Conservation (phyloP, 2,329 filamentous ascomycete species). For the Pyrenophora seminiperda region DNA sequence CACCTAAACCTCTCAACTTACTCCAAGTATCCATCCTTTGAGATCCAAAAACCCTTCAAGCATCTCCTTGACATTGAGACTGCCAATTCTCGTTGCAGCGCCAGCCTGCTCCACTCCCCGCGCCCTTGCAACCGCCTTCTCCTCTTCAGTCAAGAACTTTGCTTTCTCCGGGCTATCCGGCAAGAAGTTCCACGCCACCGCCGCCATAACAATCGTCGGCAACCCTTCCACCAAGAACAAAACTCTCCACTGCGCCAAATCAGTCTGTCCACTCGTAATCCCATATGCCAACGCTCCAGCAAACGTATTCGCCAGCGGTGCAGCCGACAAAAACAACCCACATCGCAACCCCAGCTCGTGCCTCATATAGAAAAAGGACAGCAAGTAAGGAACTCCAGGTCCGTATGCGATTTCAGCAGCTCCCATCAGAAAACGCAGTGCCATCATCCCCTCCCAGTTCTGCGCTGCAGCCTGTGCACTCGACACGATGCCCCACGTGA, state of each 20-base stretch:
- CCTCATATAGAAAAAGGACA: conserved; percentile 65
- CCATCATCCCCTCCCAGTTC: conserved; percentile 43
- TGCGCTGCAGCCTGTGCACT: conserved; percentile 39
- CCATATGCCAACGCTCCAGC: conserved; percentile 64
- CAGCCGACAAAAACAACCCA: conserved; percentile 59
- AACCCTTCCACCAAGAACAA: conserved; percentile 57
- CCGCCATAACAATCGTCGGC: conserved; percentile 51
- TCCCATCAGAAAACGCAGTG: conserved; percentile 45
- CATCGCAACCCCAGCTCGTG: conserved; percentile 62
- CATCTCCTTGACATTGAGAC: conserved; percentile 38
- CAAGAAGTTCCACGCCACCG: conserved; percentile 51
- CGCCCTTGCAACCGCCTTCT: conserved; percentile 43
- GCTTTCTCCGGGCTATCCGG: conserved; percentile 53
- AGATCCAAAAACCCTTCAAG: conserved; percentile 36
- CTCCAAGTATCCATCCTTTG: conserved; percentile 44
- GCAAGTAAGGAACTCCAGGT: conserved; percentile 55
- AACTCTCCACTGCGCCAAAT: conserved; percentile 66
- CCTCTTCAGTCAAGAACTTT: conserved; percentile 50
- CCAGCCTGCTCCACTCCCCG: conserved; percentile 42
- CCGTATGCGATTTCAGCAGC: conserved; percentile 53
- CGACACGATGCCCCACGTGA: conserved; percentile 44
- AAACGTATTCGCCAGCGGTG: conserved; percentile 78
- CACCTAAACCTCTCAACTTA: conserved; percentile 16
- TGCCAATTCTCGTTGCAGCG: conserved; percentile 32
- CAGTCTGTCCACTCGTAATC: conserved; percentile 64